Percentiles rank a stretch among this genome's conserved stretches.
Evolutionary conservation across 345 rosid species (phyloP).

Genomic region (Populus tremula): DNA sequence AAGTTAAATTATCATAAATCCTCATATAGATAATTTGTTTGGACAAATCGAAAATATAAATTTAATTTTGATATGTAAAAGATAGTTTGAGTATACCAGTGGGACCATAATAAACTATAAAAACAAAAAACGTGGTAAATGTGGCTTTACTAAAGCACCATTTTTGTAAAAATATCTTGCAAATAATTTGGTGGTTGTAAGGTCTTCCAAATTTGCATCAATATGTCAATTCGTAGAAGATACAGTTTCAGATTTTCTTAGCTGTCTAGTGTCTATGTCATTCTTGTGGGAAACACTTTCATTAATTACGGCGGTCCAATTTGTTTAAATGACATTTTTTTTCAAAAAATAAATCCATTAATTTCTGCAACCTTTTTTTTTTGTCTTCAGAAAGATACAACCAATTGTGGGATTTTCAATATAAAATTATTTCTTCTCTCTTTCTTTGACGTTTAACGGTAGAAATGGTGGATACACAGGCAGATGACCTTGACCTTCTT

Average conservation of each 20-base stretch:
- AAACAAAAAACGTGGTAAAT: no score
- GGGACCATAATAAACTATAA: no score
- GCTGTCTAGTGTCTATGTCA: neutral
- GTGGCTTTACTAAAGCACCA: neutral
- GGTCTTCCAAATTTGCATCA: neutral
- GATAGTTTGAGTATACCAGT: no score
- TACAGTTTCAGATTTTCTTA: neutral
- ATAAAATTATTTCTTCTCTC: neutral
- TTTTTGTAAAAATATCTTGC: neutral
- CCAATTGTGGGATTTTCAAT: neutral
- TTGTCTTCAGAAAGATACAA: neutral
- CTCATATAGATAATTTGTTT: no score
- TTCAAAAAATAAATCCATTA: no score
- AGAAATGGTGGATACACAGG: conserved; percentile 27
- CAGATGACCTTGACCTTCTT: conserved; percentile 77
- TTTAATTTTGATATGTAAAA: neutral
- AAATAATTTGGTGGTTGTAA: neutral
- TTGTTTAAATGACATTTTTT: neutral
- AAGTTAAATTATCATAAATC: neutral
- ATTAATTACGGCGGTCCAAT: neutral
- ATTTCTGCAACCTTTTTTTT: no score
- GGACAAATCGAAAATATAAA: no score
- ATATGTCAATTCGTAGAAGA: neutral
- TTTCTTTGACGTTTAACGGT: neutral
- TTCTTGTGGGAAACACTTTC: neutral